Conservation (phyloP, 2,329 filamentous ascomycete genomes). For the Aspergillus amoenus region DNA sequence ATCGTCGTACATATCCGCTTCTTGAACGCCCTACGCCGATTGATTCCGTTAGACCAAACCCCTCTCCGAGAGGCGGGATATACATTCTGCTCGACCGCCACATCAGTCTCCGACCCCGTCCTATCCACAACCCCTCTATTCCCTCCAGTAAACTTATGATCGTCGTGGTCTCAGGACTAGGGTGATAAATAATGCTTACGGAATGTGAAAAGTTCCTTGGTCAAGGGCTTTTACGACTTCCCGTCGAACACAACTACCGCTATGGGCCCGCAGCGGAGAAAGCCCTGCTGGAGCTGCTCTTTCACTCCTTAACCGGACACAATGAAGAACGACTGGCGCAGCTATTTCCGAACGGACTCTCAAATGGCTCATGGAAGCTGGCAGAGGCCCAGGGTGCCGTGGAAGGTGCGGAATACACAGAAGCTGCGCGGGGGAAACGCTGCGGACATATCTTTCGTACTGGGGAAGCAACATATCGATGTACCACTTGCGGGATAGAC, state of each 20-base stretch:
- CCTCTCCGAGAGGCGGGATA: neutral
- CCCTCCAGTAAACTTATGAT: constrained; percentile 25
- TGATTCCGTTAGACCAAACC: neutral
- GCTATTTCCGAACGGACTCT: constrained; percentile 77
- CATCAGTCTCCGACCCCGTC: constrained; percentile 2
- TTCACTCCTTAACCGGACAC: constrained; percentile 79
- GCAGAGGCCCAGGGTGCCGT: constrained; percentile 86
- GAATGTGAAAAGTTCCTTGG: constrained; percentile 76
- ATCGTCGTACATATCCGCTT: neutral
- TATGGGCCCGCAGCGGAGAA: constrained; percentile 71
- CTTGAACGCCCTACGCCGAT: neutral
- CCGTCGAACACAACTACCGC: constrained; percentile 69
- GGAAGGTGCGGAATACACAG: constrained; percentile 92
- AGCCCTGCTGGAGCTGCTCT: constrained; percentile 75
- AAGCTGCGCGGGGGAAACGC: constrained; percentile 84
- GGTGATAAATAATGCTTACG: constrained; percentile 45
- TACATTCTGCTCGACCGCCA: constrained; percentile 9
- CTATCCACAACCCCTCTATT: neutral
- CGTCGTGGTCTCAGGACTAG: constrained; percentile 17
- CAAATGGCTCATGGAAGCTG: constrained; percentile 68
- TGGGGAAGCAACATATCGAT: constrained; percentile 91
- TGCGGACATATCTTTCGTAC: constrained; percentile 97
- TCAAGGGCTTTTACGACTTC: constrained; percentile 75
- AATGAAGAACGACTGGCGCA: constrained; percentile 71
- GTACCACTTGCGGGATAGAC: constrained; percentile 89